Conservation (phyloP, 768 basidiomycete species). For the Pisolithus marmoratus region DNA sequence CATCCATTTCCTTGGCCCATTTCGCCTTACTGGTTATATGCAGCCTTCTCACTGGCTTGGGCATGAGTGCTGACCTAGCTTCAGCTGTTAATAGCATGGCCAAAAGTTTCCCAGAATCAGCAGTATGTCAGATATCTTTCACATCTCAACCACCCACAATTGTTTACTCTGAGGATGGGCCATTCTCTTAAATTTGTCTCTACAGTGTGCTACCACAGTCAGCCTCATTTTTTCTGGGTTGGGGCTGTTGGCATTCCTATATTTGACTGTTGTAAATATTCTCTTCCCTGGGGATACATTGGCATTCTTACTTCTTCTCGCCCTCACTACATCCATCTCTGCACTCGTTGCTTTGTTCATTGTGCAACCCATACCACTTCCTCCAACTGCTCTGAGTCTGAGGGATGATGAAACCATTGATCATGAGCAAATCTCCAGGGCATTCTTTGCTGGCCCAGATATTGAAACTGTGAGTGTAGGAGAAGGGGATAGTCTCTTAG, state of each 20-base stretch:
- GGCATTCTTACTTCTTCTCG: slow-evolving; percentile 67
- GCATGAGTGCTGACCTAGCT: slow-evolving; percentile 65
- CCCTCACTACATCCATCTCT: slow-evolving; percentile 71
- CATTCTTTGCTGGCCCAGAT: too few relatives aligned
- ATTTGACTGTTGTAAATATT: slow-evolving; percentile 67
- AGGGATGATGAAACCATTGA: not conserved
- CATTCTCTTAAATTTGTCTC: too few relatives aligned
- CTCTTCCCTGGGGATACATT: slow-evolving; percentile 76
- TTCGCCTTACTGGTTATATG: slow-evolving; percentile 53
- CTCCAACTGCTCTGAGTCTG: not conserved
- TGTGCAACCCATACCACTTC: slow-evolving; percentile 25
- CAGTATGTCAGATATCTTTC: slow-evolving; percentile 40
- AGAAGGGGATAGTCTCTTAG: too few relatives aligned
- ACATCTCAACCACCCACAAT: too few relatives aligned
- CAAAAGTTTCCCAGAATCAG: slow-evolving; percentile 71
- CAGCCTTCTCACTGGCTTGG: slow-evolving; percentile 69
- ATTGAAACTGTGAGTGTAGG: too few relatives aligned
- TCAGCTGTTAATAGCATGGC: slow-evolving; percentile 76
- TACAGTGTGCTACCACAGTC: slow-evolving; percentile 67
- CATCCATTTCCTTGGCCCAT: slow-evolving; percentile 36
- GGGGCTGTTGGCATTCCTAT: slow-evolving; percentile 87
- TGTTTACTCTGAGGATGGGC: too few relatives aligned
- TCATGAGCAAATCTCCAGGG: too few relatives aligned
- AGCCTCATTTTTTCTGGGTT: slow-evolving; percentile 84
- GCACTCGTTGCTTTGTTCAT: slow-evolving; percentile 76